Conservation (phyloP, 1,284 basidiomycete species). For the Amylostereum areolatum region DNA sequence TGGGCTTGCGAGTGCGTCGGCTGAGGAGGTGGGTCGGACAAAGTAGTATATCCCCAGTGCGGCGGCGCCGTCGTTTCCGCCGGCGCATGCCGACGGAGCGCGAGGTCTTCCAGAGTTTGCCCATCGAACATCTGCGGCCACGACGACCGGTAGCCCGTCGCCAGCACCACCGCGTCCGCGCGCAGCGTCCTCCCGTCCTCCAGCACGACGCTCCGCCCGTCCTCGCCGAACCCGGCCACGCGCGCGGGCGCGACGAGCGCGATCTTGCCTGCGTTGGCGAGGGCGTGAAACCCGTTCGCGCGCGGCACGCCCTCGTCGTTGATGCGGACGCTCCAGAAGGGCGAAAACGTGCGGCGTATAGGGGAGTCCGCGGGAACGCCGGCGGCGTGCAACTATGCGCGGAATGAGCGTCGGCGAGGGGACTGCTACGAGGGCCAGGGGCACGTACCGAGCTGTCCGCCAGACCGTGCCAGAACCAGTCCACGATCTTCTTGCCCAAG, state of each 20-base stretch:
- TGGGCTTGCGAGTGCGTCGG: constrained; percentile 21
- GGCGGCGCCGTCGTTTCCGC: too few relatives aligned
- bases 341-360: constrained; percentile 31
- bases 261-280: constrained; percentile 37
- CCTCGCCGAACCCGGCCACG: constrained; percentile 29
- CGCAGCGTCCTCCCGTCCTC: constrained; percentile 29
- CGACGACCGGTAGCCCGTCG: constrained; percentile 50
- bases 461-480: constrained; percentile 16
- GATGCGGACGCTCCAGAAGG: constrained; percentile 42
- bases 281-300: constrained; percentile 31
- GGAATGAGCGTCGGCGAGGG: not conserved
- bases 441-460: constrained; percentile 16
- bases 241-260: constrained; percentile 36
- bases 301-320: constrained; percentile 44
- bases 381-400: constrained; percentile 30
- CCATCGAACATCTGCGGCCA: constrained; percentile 38
- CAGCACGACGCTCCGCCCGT: constrained; percentile 35
- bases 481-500: constrained; percentile 18
- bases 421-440: not conserved
- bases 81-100: constrained; percentile 4
- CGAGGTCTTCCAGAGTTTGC: constrained; percentile 1
- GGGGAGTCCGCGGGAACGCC: constrained; percentile 36
- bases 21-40: constrained; percentile 19
- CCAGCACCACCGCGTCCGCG: constrained; percentile 44
- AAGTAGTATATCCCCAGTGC: constrained; percentile 30